Evolutionary conservation across 345 rosid genomes (phyloP).

Genomic region (Corymbia maculata): DNA sequence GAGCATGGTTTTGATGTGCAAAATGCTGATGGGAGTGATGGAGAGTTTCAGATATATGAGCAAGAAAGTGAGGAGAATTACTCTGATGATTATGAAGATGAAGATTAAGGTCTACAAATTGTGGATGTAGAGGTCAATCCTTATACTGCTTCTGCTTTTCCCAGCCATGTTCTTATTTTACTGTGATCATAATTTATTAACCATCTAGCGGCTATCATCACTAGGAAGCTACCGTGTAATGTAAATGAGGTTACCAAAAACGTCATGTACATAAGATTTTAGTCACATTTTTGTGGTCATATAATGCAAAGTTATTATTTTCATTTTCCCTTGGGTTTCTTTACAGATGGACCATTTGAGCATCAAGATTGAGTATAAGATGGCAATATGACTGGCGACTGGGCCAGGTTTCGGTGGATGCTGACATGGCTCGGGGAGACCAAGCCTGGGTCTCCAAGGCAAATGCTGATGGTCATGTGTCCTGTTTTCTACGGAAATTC

Average conservation of each 20-base stretch:
- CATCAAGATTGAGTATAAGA: neutral
- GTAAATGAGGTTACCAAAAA: neutral
- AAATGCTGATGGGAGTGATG: conserved; percentile 40
- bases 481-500: neutral
- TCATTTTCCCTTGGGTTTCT: neutral
- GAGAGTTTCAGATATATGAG: conserved; percentile 76
- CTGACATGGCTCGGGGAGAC: neutral
- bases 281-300: neutral
- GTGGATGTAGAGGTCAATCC: neutral
- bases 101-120: neutral
- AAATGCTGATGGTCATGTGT: neutral
- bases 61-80: conserved; percentile 55
- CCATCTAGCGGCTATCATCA: neutral
- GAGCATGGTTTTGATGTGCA: conserved; percentile 18
- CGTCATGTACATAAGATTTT: neutral
- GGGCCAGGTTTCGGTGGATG: neutral
- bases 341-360: neutral
- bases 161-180: neutral
- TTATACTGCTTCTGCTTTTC: neutral
- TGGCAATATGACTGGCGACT: neutral
- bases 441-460: neutral
- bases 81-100: conserved; percentile 17
- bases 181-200: neutral
- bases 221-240: neutral
- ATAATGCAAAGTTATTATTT: neutral